Conservation (phyloP, 805 yeast species). For the Suhomyces kilbournensis region DNA sequence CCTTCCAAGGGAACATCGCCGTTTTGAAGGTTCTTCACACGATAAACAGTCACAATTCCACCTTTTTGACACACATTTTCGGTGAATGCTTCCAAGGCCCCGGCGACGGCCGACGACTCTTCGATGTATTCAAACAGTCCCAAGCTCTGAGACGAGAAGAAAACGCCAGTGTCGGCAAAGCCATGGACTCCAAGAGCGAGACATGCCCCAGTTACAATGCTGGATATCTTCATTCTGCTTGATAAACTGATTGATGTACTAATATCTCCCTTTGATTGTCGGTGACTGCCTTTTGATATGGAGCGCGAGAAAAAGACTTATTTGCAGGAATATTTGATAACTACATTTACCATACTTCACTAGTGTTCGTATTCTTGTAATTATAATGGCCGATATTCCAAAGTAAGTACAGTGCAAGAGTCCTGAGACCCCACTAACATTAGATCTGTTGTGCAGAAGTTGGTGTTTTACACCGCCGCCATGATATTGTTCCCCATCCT, state of each 20-base stretch:
- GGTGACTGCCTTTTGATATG: background rate
- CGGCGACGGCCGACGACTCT: conserved; percentile 17
- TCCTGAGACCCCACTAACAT: conserved; percentile 6
- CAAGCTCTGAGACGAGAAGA: conserved; percentile 16
- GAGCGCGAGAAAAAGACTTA: background rate
- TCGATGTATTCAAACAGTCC: conserved; percentile 19
- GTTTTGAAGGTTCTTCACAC: conserved; percentile 20
- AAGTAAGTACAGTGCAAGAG: conserved; percentile 8
- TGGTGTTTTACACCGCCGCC: conserved; percentile 70
- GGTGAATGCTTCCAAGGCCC: conserved; percentile 15
- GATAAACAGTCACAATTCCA: conserved; percentile 20
- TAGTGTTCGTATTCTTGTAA: background rate
- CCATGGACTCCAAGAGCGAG: conserved; percentile 14
- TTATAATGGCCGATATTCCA: conserved; percentile 12
- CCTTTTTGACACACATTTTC: conserved; percentile 17
- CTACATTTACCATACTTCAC: background rate
- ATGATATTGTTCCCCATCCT: conserved; percentile 69
- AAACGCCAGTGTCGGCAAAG: conserved; percentile 23
- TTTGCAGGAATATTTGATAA: background rate
- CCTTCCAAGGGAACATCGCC: conserved; percentile 5
- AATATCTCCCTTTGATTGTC: background rate
- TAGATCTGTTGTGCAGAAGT: conserved; percentile 63
- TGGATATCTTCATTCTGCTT: conserved; percentile 8
- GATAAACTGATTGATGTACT: background rate
- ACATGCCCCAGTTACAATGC: conserved; percentile 8